Base-by-base conservation (phyloP, 306 rosid species). In the Geum urbanum region DNA sequence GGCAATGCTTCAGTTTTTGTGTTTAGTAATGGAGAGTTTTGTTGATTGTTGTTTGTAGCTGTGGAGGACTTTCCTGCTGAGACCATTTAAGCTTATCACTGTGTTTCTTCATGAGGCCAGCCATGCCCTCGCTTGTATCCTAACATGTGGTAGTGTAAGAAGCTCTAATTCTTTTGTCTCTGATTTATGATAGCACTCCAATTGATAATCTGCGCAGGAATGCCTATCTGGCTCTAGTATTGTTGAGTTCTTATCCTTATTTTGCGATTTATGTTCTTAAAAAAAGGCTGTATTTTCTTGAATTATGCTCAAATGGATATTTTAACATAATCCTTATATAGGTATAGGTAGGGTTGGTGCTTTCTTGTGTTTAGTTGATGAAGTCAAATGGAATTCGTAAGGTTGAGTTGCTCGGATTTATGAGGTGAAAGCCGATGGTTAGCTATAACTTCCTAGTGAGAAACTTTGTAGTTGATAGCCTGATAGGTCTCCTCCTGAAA, bases 81-180 rank as follows among this genome's bases (percentile, higher is more conserved):
- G 77, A 61, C 92, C 92, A 2, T 88, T 88, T 67, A 88, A 88
- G 78, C 94, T 88, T 64, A 78, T 88, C 18, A 81, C 94, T 0
- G 87, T 85, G 47, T 88, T 88, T 80, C 82, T 88, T 71, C 94
- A 88, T 15, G 88, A 88, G 75, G 83, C 90, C 10, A 88, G 94
- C 81, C 90, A 88, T 57, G 92, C 94, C 0, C 74, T 88, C 56
- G 90, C 83, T 44, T 88, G 88, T 76, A 72, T 71, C 78, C 88
- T 83, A 12, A 85, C 91, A 16, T 85, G 90, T 19, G 88, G 90
- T 64, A 79, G 84, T 67, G 94, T 85, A 74, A 80, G 82, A 65
- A 78, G 14, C 62, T 74, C 54, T 19, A 24, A 32, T 70, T 67
- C 71, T 70, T 58, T 24, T 50, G 15, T 51, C 50, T 65, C 73